Conservation (phyloP, 1,284 basidiomycete species). For the Marasmius fiardii region DNA sequence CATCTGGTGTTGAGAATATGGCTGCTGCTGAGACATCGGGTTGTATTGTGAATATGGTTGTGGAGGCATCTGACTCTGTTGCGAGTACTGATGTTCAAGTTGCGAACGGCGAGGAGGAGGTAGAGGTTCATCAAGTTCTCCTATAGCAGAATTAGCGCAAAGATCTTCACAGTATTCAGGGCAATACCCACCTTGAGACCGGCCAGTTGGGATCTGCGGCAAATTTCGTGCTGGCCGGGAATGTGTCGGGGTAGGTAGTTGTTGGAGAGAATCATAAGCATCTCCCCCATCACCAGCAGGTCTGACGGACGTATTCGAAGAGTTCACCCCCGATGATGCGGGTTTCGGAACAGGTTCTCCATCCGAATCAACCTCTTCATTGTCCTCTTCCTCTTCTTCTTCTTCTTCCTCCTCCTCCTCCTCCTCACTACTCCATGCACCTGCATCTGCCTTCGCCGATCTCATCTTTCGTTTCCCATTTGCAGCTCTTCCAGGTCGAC, state of each 20-base stretch:
- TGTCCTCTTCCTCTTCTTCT: conserved; percentile 73
- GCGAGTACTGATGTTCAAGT: not conserved
- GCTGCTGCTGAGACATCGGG: conserved; percentile 39
- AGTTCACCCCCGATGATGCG: conserved; percentile 20
- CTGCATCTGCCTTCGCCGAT: conserved; percentile 44
- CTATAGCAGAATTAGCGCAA: conserved; percentile 11
- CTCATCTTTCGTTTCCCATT: conserved; percentile 54
- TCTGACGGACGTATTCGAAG: conserved; percentile 24
- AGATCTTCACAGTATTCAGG: conserved; percentile 12
- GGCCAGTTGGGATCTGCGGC: conserved; percentile 40
- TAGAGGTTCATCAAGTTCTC: conserved; percentile 26
- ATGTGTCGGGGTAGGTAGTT: conserved; percentile 26
- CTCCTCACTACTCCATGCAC: conserved; percentile 77
- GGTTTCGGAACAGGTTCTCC: conserved; percentile 33
- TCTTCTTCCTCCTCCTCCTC: conserved; percentile 71
- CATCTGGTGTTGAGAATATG: no score
- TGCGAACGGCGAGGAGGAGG: conserved; percentile 17
- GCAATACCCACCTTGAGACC: conserved; percentile 1
- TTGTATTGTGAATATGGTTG: conserved; percentile 33
- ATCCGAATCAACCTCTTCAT: conserved; percentile 68
- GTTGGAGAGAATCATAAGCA: conserved; percentile 12
- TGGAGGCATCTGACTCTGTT: conserved; percentile 27
- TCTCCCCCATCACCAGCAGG: conserved; percentile 19
- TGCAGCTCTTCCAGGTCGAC: conserved; percentile 63
- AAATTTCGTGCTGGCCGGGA: conserved; percentile 40